phyloP scores from a whole-genome alignment of 2,329 filamentous ascomycete genomes.

The Fusarium sp. region DNA sequence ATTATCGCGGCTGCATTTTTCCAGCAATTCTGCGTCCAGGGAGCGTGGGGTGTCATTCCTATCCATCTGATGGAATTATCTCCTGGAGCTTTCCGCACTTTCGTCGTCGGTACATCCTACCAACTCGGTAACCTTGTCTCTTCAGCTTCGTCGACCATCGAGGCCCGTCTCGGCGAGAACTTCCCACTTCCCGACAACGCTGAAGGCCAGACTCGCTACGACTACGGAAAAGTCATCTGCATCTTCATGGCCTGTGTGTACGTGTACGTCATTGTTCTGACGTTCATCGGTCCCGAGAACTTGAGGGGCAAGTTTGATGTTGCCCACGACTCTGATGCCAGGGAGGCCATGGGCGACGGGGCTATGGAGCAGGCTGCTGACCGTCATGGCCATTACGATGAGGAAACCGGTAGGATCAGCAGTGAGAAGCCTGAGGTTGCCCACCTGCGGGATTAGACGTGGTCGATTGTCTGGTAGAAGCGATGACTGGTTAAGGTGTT shows the following conservation, averaged over 20 bases:
- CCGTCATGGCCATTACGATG: constrained; percentile 20
- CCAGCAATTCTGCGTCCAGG: constrained; percentile 82
- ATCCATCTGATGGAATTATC: constrained; percentile 83
- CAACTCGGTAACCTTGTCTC: constrained; percentile 81
- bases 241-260: constrained; percentile 93
- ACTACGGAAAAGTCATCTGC: constrained; percentile 86
- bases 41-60: constrained; percentile 80
- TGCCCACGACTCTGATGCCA: constrained; percentile 59
- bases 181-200: constrained; percentile 74
- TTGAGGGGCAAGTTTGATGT: constrained; percentile 63
- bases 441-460: constrained; percentile 12
- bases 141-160: constrained; percentile 77
- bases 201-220: constrained; percentile 63
- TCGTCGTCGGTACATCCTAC: constrained; percentile 78
- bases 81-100: constrained; percentile 77
- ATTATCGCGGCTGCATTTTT: constrained; percentile 87
- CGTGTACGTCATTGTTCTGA: constrained; percentile 68
- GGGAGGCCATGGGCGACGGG: constrained; percentile 57
- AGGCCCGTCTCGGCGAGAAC: constrained; percentile 77
- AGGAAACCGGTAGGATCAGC: constrained; percentile 29
- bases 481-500: background rate
- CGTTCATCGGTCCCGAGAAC: constrained; percentile 70
- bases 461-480: background rate
- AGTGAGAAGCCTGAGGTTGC: constrained; percentile 22
- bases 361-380: constrained; percentile 38